Evolutionary conservation across 1,284 basidiomycete species (phyloP).

Genomic region (Xerocomus amazonicus): DNA sequence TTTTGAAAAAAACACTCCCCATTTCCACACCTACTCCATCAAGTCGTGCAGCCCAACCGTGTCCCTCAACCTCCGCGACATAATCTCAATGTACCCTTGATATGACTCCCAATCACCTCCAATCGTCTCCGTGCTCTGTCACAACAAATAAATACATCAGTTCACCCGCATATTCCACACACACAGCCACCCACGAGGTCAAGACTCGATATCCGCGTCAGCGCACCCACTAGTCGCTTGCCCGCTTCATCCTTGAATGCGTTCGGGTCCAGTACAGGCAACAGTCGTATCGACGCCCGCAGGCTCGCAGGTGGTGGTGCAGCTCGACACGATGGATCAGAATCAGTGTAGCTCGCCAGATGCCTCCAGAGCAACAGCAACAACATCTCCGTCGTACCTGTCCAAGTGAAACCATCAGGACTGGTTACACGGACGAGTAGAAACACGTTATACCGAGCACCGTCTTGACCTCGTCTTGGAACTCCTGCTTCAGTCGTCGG

Average conservation of each 20-base stretch:
- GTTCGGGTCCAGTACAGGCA: conserved; percentile 50
- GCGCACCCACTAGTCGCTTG: conserved; percentile 46
- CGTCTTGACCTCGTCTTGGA: conserved; percentile 48
- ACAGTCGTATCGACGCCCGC: conserved; percentile 49
- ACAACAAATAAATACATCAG: neutral
- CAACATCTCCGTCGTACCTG: conserved; percentile 79
- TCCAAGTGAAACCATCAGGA: conserved; percentile 1
- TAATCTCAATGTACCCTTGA: conserved; percentile 64
- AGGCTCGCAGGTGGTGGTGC: conserved; percentile 25
- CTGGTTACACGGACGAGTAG: neutral
- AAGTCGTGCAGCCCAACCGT: conserved; percentile 50
- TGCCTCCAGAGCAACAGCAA: conserved; percentile 87
- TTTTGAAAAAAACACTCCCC: neutral
- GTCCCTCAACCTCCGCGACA: conserved; percentile 62
- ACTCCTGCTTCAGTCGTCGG: conserved; percentile 42
- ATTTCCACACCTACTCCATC: conserved; percentile 18
- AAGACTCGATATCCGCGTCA: conserved; percentile 48
- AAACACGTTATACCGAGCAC: conserved; percentile 46
- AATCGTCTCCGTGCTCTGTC: conserved; percentile 36
- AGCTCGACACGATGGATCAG: conserved; percentile 35
- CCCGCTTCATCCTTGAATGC: conserved; percentile 54
- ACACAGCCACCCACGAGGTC: conserved; percentile 43
- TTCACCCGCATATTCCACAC: neutral
- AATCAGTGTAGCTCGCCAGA: conserved; percentile 58
- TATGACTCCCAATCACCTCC: conserved; percentile 55